phyloP scores from a whole-genome alignment of 1,284 basidiomycete genomes.

The Phaffia rhodozyma region DNA sequence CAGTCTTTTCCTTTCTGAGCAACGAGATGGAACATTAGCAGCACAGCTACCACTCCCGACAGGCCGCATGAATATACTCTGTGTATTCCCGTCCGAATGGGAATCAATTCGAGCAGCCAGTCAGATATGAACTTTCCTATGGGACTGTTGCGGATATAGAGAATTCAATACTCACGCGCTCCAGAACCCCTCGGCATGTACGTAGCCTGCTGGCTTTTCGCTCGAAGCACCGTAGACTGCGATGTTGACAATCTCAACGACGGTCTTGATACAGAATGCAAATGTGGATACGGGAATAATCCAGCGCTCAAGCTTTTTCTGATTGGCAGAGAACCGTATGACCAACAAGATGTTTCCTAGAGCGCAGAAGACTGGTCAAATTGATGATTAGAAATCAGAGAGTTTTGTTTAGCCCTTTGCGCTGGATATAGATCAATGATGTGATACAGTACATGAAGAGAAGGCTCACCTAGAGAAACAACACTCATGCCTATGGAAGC shows the following conservation, averaged over 20 bases:
- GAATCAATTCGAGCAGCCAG: neutral
- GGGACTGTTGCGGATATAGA: neutral
- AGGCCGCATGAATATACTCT: conserved; percentile 9
- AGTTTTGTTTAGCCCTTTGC: too few relatives aligned
- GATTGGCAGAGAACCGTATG: conserved; percentile 1
- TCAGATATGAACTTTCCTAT: neutral
- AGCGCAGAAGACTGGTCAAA: neutral
- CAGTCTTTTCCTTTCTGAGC: neutral
- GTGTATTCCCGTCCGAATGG: neutral
- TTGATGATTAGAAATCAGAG: too few relatives aligned
- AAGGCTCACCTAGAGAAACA: conserved; percentile 4
- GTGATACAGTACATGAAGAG: too few relatives aligned
- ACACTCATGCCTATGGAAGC: conserved; percentile 6
- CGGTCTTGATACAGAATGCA: conserved; percentile 15
- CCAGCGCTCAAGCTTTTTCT: neutral
- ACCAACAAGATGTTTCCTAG: conserved; percentile 1
- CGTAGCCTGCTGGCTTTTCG: neutral
- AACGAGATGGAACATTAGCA: conserved; percentile 18
- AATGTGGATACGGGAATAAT: neutral
- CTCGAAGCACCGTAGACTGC: neutral
- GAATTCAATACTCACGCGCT: conserved; percentile 10
- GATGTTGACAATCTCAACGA: conserved; percentile 15
- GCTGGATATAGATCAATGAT: too few relatives aligned
- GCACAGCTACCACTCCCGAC: conserved; percentile 17
- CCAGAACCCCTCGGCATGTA: conserved; percentile 20